phyloP scores from a whole-genome alignment of 371 early-diverging fungal genomes.

The Dinochytrium kinnereticum region DNA sequence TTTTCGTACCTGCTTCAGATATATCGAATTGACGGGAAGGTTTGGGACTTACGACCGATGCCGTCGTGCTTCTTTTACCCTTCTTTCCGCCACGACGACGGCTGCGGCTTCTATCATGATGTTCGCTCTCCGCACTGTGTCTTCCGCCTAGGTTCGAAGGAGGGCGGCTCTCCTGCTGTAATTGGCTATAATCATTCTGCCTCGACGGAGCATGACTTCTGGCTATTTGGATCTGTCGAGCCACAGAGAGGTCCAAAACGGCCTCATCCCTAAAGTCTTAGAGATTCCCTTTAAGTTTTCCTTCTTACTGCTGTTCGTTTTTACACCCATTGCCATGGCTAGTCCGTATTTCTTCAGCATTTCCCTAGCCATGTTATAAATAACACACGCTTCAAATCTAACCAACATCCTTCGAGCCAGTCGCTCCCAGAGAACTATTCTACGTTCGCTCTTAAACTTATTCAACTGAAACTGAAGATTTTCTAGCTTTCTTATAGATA shows the following conservation, averaged over 20 bases:
- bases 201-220: not conserved
- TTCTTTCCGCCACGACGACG: not conserved
- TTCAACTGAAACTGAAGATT: constrained; percentile 48
- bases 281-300: too few relatives aligned
- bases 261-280: not conserved
- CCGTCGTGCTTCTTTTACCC: not conserved
- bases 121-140: not conserved
- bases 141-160: not conserved
- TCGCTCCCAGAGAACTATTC: constrained; percentile 31
- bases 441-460: constrained; percentile 32
- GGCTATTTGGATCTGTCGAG: not conserved
- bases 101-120: not conserved
- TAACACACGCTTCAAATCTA: not conserved
- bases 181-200: not conserved
- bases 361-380: too few relatives aligned
- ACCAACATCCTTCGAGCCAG: constrained; percentile 30
- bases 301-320: too few relatives aligned
- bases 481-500: constrained; percentile 57
- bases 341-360: too few relatives aligned
- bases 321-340: too few relatives aligned
- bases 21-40: not conserved
- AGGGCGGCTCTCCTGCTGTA: not conserved
- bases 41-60: not conserved
- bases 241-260: not conserved
- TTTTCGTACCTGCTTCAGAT: not conserved